phyloP scores from a whole-genome alignment of 768 basidiomycete species.

The Fistulinella prunicolor region DNA sequence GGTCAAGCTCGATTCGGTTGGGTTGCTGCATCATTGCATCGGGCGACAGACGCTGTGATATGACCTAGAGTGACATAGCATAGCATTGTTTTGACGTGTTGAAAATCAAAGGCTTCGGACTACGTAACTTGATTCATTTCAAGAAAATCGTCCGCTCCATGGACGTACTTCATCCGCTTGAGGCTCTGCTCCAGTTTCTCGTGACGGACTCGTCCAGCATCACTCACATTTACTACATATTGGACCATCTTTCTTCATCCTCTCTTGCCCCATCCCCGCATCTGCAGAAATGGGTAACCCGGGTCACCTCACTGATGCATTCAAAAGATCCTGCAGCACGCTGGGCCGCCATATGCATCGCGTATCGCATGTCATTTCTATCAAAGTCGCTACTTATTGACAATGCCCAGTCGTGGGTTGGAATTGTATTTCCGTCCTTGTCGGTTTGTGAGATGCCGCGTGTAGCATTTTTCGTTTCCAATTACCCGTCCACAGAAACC shows the following conservation, averaged over 20 bases:
- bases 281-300: constrained; percentile 70
- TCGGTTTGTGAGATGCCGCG: constrained; percentile 52
- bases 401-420: constrained; percentile 70
- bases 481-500: constrained; percentile 50
- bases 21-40: constrained; percentile 27
- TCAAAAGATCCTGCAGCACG: constrained; percentile 74
- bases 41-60: too few species aligned
- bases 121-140: too few species aligned
- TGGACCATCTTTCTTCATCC: constrained; percentile 52
- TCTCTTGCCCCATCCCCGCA: constrained; percentile 61
- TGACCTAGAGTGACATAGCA: too few species aligned
- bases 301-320: constrained; percentile 70
- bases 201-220: constrained; percentile 64
- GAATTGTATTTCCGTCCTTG: constrained; percentile 58
- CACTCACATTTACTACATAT: constrained; percentile 54
- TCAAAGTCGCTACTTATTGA: constrained; percentile 65
- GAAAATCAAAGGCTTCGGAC: constrained; percentile 25
- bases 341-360: constrained; percentile 79
- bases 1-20: constrained; percentile 41
- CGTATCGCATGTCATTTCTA: constrained; percentile 57
- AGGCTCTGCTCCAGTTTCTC: constrained; percentile 63
- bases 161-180: constrained; percentile 53
- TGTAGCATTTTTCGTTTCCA: constrained; percentile 13
- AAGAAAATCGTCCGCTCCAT: constrained; percentile 33
- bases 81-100: constrained; percentile 31